A percentile compares a stretch with the other conserved stretches of the same genome.
phyloP scores from a whole-genome alignment of 345 rosid genomes.

The Trapa bicornis region DNA sequence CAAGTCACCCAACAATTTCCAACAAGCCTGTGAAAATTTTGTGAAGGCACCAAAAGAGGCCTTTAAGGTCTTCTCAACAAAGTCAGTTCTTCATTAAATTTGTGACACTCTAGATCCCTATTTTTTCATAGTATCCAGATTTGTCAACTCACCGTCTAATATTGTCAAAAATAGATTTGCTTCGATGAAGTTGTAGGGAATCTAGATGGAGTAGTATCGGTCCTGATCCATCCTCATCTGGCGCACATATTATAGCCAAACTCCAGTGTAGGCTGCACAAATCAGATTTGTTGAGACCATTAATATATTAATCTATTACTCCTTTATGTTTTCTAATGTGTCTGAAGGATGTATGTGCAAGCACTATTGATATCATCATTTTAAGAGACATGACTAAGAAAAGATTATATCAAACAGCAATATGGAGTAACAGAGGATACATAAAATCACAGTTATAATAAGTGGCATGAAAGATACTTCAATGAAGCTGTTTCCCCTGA shows the following conservation, averaged over 20 bases:
- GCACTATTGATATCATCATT: background rate
- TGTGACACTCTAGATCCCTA: no score
- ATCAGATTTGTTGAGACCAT: slow-evolving; percentile 6
- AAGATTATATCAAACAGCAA: background rate
- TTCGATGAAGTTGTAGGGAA: slow-evolving; percentile 63
- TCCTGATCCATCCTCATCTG: slow-evolving; percentile 67
- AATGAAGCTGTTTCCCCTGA: background rate
- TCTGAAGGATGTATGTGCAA: background rate
- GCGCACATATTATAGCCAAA: slow-evolving; percentile 78
- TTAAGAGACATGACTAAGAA: background rate
- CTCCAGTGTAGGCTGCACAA: slow-evolving; percentile 83
- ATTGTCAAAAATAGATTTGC: slow-evolving; percentile 44
- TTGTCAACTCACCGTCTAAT: slow-evolving; percentile 56
- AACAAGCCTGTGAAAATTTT: no score
- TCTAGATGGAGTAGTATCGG: slow-evolving; percentile 83
- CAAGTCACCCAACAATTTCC: no score
- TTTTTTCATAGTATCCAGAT: background rate
- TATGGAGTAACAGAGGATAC: background rate
- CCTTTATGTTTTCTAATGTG: background rate
- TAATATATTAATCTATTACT: background rate
- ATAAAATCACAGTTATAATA: background rate
- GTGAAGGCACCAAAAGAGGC: no score
- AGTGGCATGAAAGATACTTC: background rate
- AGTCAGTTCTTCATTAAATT: background rate
- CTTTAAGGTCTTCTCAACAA: no score